Evolutionary conservation across 768 basidiomycete genomes (phyloP).

Genomic region (Panus rudis): DNA sequence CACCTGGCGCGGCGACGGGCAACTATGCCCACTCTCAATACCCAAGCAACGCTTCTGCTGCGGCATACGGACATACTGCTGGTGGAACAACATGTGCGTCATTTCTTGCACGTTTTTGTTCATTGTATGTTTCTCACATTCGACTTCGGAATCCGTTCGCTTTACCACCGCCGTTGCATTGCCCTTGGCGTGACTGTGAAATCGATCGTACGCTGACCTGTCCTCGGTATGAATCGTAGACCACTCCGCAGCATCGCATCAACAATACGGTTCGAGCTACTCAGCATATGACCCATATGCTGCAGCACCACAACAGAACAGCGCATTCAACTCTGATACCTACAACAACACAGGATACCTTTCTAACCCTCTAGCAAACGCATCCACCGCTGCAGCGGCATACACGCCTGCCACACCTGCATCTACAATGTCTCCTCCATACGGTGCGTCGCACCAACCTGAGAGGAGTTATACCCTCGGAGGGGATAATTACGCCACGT

Average conservation of each 20-base stretch:
- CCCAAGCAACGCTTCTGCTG: constrained; percentile 18
- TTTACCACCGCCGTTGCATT: too few relatives aligned
- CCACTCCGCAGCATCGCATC: constrained; percentile 44
- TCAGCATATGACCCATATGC: constrained; percentile 42
- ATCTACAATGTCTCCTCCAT: constrained; percentile 9
- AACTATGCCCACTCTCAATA: constrained; percentile 28
- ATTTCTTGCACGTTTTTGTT: constrained; percentile 2
- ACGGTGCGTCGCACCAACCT: constrained; percentile 19
- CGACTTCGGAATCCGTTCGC: too few relatives aligned
- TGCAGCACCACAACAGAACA: constrained; percentile 21
- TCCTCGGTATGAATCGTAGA: too few relatives aligned
- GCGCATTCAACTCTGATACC: constrained; percentile 29
- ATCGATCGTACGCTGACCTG: too few relatives aligned
- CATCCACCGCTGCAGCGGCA: constrained; percentile 1
- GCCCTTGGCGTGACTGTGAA: too few relatives aligned
- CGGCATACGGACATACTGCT: constrained; percentile 45
- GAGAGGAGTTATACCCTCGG: constrained; percentile 53
- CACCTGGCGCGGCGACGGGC: too few relatives aligned
- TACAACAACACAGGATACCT: constrained; percentile 32
- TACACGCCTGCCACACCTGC: constrained; percentile 2
- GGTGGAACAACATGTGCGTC: constrained; percentile 50
- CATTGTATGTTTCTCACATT: neutral
- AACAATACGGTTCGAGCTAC: constrained; percentile 41
- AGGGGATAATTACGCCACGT: constrained; percentile 47
- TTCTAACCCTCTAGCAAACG: constrained; percentile 4